A percentile compares a stretch with the other conserved stretches of the same genome.
Conservation (phyloP, 176 grass and related monocot genomes). For the Chrysopogon serrulatus region DNA sequence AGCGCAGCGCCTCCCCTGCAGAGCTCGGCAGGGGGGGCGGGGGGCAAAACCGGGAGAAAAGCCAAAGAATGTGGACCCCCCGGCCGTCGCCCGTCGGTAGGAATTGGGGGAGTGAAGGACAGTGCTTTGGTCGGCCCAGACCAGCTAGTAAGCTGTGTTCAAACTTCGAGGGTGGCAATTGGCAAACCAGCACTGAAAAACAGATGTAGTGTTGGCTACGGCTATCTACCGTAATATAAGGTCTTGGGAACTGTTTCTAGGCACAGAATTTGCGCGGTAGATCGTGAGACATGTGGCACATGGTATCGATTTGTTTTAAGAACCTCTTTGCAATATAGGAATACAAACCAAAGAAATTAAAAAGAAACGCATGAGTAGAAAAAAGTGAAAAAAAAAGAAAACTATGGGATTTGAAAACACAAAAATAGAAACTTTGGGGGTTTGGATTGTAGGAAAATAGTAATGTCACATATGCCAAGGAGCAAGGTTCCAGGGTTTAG, state of each 20-base stretch:
- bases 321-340: too few relatives aligned
- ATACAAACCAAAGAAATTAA: too few relatives aligned
- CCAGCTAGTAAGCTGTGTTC: neutral
- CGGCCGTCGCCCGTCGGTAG: slow-evolving; percentile 21
- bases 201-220: neutral
- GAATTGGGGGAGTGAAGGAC: neutral
- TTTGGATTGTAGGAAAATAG: too few relatives aligned
- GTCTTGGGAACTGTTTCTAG: neutral
- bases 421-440: too few relatives aligned
- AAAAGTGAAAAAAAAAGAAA: too few relatives aligned
- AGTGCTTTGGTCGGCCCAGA: neutral
- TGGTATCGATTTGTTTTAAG: neutral
- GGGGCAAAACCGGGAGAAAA: slow-evolving; percentile 21
- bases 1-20: neutral
- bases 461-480: too few relatives aligned
- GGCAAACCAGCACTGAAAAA: neutral
- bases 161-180: neutral
- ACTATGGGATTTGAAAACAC: too few relatives aligned
- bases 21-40: neutral
- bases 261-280: neutral
- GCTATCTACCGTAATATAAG: neutral
- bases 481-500: too few relatives aligned
- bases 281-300: too few relatives aligned
- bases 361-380: too few relatives aligned
- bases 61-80: neutral